These are phyloP conservation scores for Marchantia polymorpha DNA, from an alignment of 225 moss, liverwort and hornwort species.

Conservation along the genomic window DNA sequence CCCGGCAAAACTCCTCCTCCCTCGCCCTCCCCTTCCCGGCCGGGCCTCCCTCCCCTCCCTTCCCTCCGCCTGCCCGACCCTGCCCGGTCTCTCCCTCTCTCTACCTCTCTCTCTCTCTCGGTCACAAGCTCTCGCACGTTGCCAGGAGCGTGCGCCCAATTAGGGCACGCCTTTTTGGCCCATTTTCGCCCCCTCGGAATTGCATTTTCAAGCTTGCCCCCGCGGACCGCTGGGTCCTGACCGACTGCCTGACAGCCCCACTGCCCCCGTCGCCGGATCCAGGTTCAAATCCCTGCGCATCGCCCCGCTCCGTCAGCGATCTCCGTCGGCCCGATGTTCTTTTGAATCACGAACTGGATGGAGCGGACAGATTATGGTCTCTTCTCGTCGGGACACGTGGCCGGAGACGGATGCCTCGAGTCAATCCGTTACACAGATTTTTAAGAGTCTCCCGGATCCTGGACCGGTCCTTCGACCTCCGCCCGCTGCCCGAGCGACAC, in stretches of 20 bases:
- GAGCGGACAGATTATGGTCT: background rate
- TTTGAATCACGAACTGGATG: slow-evolving; percentile 2
- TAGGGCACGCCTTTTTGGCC: slow-evolving; percentile 11
- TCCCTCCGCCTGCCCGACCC: background rate
- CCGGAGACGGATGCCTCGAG: background rate
- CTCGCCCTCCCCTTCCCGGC: too few relatives aligned
- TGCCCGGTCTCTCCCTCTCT: background rate
- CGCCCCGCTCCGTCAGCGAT: background rate
- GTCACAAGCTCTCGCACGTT: slow-evolving; percentile 12
- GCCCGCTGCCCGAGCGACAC: slow-evolving; percentile 4
- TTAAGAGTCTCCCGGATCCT: slow-evolving; percentile 5
- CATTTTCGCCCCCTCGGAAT: background rate
- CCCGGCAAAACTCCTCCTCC: background rate
- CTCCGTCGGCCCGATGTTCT: background rate
- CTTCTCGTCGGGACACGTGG: background rate
- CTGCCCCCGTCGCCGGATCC: too few relatives aligned
- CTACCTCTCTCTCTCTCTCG: background rate
- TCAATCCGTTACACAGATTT: slow-evolving; percentile 14
- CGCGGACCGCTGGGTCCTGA: background rate
- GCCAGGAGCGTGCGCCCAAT: slow-evolving; percentile 13
- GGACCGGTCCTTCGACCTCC: background rate
- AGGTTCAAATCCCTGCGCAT: background rate
- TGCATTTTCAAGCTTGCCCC: background rate
- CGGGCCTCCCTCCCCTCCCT: background rate
- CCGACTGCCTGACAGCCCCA: background rate